A percentile compares a stretch with the other conserved stretches of the same genome.
phyloP scores from a whole-genome alignment of 1,139 yeast species.

The Petasospora fabianii region DNA sequence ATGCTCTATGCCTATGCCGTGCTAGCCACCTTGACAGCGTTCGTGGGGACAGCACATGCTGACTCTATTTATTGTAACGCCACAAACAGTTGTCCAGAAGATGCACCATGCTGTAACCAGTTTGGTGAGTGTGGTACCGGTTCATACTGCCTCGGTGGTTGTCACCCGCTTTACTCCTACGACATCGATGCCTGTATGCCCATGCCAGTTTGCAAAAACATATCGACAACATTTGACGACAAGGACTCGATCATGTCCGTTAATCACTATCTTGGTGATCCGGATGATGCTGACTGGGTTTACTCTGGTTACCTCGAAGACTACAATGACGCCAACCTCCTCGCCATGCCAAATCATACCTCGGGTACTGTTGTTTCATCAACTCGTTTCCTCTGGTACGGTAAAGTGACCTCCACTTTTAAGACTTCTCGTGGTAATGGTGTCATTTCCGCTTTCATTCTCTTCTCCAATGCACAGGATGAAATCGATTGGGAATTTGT shows the following conservation, averaged over 20 bases:
- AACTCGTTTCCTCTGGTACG: conserved; percentile 82
- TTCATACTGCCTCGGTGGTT: conserved; percentile 72
- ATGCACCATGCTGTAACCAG: conserved; percentile 76
- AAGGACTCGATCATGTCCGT: conserved; percentile 28
- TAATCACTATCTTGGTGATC: conserved; percentile 63
- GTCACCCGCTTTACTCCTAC: conserved; percentile 52
- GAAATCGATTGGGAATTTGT: conserved; percentile 88
- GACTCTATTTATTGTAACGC: conserved; percentile 28
- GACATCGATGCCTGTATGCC: conserved; percentile 56
- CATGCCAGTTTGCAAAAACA: conserved; percentile 45
- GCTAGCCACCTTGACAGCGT: conserved; percentile 2
- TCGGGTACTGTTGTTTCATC: conserved; percentile 82
- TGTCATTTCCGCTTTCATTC: conserved; percentile 81
- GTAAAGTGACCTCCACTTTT: conserved; percentile 64
- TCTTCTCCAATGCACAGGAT: conserved; percentile 83
- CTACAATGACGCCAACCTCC: conserved; percentile 48
- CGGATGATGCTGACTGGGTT: conserved; percentile 64
- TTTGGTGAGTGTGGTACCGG: conserved; percentile 88
- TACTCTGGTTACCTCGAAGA: conserved; percentile 62
- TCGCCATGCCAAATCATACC: conserved; percentile 79
- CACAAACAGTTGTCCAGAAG: conserved; percentile 55
- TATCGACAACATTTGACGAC: conserved; percentile 38
- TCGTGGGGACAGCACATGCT: conserved; percentile 2
- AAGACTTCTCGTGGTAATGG: conserved; percentile 76
- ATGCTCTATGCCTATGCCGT: conserved; percentile 4